A percentile compares a stretch with the other conserved stretches of the same genome.
Evolutionary conservation across 1,284 basidiomycete genomes (phyloP).

Genomic region (Serendipita sp.): DNA sequence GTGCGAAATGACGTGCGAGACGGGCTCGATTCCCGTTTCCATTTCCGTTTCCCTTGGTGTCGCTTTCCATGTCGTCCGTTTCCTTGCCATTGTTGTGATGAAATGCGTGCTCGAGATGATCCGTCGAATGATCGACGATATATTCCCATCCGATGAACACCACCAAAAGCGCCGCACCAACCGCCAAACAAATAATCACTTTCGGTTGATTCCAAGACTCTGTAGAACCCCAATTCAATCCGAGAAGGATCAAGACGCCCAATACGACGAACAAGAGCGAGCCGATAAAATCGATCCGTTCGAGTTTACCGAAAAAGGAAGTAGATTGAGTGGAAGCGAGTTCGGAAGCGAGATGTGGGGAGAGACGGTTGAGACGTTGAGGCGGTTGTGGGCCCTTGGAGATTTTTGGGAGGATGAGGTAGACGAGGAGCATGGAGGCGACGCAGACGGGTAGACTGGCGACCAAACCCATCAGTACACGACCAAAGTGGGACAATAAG

Average conservation of each 20-base stretch:
- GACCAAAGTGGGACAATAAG: not conserved
- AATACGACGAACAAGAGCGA: constrained; percentile 26
- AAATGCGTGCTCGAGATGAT: not conserved
- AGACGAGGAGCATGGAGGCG: constrained; percentile 27
- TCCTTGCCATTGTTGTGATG: not conserved
- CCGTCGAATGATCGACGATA: constrained; percentile 22
- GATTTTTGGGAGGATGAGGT: constrained; percentile 28
- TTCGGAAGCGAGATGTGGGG: not conserved
- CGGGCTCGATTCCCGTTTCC: not conserved
- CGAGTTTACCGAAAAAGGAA: constrained; percentile 19
- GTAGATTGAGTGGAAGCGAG: not conserved
- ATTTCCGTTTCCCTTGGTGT: not conserved
- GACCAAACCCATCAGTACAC: not conserved
- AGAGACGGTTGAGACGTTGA: constrained; percentile 7
- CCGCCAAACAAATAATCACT: constrained; percentile 25
- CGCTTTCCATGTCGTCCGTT: not conserved
- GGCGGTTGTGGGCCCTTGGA: constrained; percentile 18
- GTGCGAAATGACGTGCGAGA: not conserved
- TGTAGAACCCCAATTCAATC: constrained; percentile 25
- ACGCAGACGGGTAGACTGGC: constrained; percentile 21
- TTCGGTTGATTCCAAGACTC: constrained; percentile 20
- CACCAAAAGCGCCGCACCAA: constrained; percentile 26
- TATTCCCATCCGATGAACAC: constrained; percentile 30
- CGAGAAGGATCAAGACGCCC: constrained; percentile 25
- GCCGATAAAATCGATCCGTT: constrained; percentile 33